These are phyloP conservation scores for Kwoniella sp. DNA, from an alignment of 768 basidiomycete species.

Conservation along the genomic window DNA sequence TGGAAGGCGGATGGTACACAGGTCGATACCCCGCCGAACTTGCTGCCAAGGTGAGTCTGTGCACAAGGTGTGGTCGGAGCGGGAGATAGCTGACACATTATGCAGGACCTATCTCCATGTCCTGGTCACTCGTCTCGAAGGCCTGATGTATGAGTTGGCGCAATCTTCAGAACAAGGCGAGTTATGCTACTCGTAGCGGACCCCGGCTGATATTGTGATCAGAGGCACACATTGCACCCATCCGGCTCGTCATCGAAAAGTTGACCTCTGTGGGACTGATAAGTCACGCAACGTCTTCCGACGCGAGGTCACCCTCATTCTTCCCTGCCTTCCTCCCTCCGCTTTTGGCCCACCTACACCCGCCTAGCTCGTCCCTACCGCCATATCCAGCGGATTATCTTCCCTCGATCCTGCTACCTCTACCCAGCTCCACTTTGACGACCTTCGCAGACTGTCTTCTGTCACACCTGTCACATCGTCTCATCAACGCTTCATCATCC, in stretches of 20 bases:
- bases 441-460: conserved; percentile 52
- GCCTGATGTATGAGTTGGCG: conserved; percentile 39
- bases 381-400: conserved; percentile 29
- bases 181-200: too few species aligned
- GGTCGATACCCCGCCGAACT: conserved; percentile 52
- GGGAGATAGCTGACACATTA: conserved; percentile 11
- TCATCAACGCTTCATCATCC: neutral
- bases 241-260: conserved; percentile 48
- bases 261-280: conserved; percentile 43
- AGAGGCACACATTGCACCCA: conserved; percentile 1
- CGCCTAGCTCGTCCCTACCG: conserved; percentile 39
- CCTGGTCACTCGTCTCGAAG: conserved; percentile 24
- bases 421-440: conserved; percentile 58
- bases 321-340: conserved; percentile 55
- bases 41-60: conserved; percentile 53
- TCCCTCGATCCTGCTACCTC: conserved; percentile 38
- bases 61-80: neutral
- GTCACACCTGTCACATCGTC: conserved; percentile 22
- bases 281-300: conserved; percentile 4
- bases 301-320: conserved; percentile 55
- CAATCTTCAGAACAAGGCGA: too few species aligned
- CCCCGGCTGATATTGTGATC: too few species aligned
- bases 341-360: conserved; percentile 34
- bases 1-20: conserved; percentile 41
- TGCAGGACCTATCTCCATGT: conserved; percentile 27